Evolutionary conservation across 31 red algal genomes (phyloP), one percentile per base, ranked within the genome.

Genomic region (Porphyra umbilicalis): DNA sequence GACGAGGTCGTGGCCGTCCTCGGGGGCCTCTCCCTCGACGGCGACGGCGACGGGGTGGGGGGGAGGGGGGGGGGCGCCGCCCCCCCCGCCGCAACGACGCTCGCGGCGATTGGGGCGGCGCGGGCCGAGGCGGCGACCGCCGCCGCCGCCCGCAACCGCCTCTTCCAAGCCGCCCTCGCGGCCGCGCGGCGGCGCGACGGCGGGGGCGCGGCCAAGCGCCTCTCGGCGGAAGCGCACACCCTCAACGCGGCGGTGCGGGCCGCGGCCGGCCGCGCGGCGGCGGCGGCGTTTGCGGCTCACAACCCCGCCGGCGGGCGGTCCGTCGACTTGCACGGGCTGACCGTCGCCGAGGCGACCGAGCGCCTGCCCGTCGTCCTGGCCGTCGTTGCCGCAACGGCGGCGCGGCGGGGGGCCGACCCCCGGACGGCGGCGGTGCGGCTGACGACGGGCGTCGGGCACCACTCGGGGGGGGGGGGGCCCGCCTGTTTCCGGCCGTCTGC

Each of bases 391-490:
- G 29, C 38, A 18, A 83, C 83, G 35, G 85, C 42, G 42, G 57
- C 10, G 57, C 14, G 83, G 77, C 42, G 91, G 8, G 89, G 88
- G 35, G 84, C 79, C 25, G 81, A 79, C 38, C 68, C 82, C 6
- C 10, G 36, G 34, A 77, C 80, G 34, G 85, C 42, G 57, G 25
- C 57, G 57, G 37, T 93, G 40, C 36, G 85, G 25, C 86, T 93
- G 71, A 78, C 88, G 32, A 93, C 91, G 9, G 86, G 91, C 6
- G 86, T 86, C 77, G 91, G 91, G 1, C 91, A 93, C 38, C 91
- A 89, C 83, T 89, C 86, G 7, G 89, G 89, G 83, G 91, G 91
- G 39, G 86, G n/a, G 91, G 91, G 79, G 91, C 91, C 34, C 79
- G 91, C 76, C 83, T 93, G 31, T 77, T 86, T 16, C 91, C 91